Evolutionary conservation across 352 stramenopile genomes (phyloP), one percentile per base, ranked within the genome.

Genomic region (Globisporangium nagaii): DNA sequence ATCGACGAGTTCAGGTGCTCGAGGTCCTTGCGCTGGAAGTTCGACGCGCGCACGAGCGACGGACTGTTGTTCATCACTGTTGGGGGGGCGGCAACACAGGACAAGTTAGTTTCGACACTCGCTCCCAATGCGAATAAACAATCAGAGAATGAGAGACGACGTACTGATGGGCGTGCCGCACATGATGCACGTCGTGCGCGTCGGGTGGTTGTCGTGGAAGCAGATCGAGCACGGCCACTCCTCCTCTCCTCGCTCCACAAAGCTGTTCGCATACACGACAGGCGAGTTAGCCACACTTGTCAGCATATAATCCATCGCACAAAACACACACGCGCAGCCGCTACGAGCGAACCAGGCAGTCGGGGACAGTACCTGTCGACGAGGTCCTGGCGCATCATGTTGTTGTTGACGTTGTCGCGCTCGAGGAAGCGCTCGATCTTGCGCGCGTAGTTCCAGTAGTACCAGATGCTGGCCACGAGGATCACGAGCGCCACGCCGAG

Each of bases 201-300:
- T 84, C 57, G 81, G 81, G 61, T 93, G 84, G 67, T 93, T 92
- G 58, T 90, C 79, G 65, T 93, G 84, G 67, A 90, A 93, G 59
- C 84, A 93, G 44, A 93, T 93, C 20, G 84, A 91, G 63, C 81
- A 93, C 20, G 81, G 80, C 84, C 84, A 93, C 46, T 90, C 81
- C 48, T 90, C 65, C 48, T 92, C 77, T 9, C 84, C 84, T 41
- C 81, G 81, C 61, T 86, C 73, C 6, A 93, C 58, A 52, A 93
- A 93, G 51, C 72, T 72, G 44, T 11, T n/a, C n/a, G n/a, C n/a
- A n/a, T n/a, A n/a, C n/a, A n/a, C n/a, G n/a, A n/a, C n/a, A n/a
- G n/a, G n/a, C n/a, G n/a, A n/a, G n/a, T n/a, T n/a, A n/a, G n/a
- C n/a, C n/a, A n/a, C n/a, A n/a, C n/a, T n/a, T n/a, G n/a, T n/a